Conservation (phyloP, 208 protist genomes). For the Trypanosoma scelopori region DNA sequence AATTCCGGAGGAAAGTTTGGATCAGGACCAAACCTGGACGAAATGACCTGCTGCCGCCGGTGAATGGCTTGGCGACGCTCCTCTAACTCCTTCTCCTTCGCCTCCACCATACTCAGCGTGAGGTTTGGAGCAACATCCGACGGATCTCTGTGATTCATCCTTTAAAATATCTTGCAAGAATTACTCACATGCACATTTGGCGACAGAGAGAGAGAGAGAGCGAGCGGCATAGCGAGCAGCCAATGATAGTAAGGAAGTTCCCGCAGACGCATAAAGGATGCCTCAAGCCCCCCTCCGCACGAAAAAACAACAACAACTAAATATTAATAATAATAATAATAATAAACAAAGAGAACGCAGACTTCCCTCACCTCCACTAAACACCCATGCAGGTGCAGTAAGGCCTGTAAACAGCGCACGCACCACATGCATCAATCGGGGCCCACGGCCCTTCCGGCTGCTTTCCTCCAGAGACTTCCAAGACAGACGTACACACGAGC, state of each 20-base stretch:
- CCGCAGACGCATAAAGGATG: no score
- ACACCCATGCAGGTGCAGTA: no score
- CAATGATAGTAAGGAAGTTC: no score
- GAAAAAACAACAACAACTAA: no score
- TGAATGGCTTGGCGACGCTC: conserved; percentile 43
- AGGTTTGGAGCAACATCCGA: conserved; percentile 23
- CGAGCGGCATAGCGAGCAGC: no score
- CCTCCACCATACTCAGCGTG: conserved; percentile 72
- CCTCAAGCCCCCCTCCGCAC: no score
- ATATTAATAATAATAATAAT: no score
- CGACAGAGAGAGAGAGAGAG: no score
- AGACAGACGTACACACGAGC: no score
- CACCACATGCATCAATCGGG: not conserved
- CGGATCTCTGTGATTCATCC: not conserved
- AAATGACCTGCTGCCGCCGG: conserved; percentile 31
- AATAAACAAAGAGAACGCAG: no score
- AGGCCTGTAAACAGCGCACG: not conserved
- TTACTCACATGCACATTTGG: not conserved
- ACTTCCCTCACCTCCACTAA: no score
- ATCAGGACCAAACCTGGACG: conserved; percentile 37
- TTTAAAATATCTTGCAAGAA: not conserved
- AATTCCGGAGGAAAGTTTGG: conserved; percentile 85
- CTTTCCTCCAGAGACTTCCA: no score
- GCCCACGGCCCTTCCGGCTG: not conserved
- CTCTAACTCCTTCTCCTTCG: conserved; percentile 73